Base-by-base conservation (phyloP, 805 yeast genomes). In the Candida andamanensis region DNA sequence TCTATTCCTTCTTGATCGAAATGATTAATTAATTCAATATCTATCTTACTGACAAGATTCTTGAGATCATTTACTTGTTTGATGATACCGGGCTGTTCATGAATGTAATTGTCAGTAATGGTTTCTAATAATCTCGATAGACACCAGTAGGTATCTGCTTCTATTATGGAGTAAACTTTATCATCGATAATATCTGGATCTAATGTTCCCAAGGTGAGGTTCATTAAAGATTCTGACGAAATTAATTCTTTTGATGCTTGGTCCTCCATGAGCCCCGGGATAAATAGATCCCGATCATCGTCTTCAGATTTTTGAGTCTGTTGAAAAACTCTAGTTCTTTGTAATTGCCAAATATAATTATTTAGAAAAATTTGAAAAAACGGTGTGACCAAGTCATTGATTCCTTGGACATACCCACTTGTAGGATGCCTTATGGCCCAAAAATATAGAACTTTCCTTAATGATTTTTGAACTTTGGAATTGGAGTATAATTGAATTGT, bases 391-490 rank as follows among this genome's bases (percentile, higher is more conserved):
- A 90, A 67, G 59, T 90, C 98, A 55, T 90, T 90, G 31, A 90
- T 90, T 17, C 98, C 98, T 62, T 90, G 98, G 14, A 90, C 98
- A 56, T 90, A 90, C 11, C 98, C 98, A 50, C 92, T 80, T 5
- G 97, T 96, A 1, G 98, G 97, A 53, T 92, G 97, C 44, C 97
- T 71, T 16, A 90, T 78, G 0, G 97, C 94, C 98, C 98, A 90
- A 20, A 90, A 63, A 50, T 87, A 90, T 33, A 90, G 61, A 7
- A 92, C 78, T 44, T 82, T 76, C 46, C 89, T 87, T 37, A 90
- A 63, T 11, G 94, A 76, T 34, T 78, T 63, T 45, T 90, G 97
- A 0, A 92, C 85, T 2, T 78, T 63, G 14, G 72, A 72, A 45
- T 54, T 74, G 11, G 80, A 68, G 49, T 90, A 90, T 22, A 90